Evolutionary conservation across 208 protist species (phyloP).

Genomic region (Leishmania major): DNA sequence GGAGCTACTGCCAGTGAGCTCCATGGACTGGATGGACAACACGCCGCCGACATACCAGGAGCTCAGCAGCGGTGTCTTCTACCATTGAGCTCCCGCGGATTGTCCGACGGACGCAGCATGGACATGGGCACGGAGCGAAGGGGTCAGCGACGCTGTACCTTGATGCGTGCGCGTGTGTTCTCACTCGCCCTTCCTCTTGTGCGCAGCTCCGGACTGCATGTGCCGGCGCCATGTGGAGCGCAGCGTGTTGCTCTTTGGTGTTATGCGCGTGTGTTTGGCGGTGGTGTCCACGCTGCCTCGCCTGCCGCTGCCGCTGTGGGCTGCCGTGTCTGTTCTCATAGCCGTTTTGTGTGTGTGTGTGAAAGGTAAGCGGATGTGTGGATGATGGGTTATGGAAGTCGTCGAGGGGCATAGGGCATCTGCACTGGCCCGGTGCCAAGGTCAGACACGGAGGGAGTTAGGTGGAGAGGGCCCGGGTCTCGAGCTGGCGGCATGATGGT

Average conservation of each 20-base stretch:
- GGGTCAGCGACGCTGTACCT: neutral
- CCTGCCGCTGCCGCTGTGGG: neutral
- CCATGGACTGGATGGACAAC: slow-evolving; percentile 83
- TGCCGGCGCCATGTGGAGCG: neutral
- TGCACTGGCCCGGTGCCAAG: neutral
- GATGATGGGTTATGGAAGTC: neutral
- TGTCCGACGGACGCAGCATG: no score
- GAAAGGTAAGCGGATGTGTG: neutral
- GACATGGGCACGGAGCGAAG: neutral
- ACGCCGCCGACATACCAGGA: slow-evolving; percentile 68
- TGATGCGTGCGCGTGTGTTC: neutral
- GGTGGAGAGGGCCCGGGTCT: neutral
- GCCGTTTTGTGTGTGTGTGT: neutral
- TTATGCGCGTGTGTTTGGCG: neutral
- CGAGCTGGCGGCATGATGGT: neutral
- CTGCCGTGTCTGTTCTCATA: neutral
- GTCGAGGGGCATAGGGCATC: neutral
- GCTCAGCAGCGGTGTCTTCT: slow-evolving; percentile 47
- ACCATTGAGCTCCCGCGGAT: neutral
- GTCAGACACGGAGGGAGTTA: neutral
- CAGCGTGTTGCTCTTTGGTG: neutral
- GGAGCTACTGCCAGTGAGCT: slow-evolving; percentile 77
- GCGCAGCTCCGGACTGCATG: neutral
- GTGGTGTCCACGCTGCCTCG: neutral
- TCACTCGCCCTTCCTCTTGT: neutral